Evolutionary conservation across 2,329 filamentous ascomycete genomes (phyloP).

Genomic region (Colletotrichum higginsianum): DNA sequence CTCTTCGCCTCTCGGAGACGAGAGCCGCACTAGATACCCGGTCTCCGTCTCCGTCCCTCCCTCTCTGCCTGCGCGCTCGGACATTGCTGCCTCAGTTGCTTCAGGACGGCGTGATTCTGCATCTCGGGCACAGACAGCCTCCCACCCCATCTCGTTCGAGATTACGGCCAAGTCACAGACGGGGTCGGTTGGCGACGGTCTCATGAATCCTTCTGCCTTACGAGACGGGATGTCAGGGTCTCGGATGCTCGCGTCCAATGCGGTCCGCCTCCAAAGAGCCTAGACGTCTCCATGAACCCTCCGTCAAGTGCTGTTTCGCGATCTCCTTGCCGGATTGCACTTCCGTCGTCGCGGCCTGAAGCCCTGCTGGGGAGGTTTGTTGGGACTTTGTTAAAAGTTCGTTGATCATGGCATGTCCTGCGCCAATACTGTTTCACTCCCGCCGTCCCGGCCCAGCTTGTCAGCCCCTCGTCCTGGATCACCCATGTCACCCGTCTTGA

Average conservation of each 20-base stretch:
- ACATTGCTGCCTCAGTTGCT: constrained; percentile 21
- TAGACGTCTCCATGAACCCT: not conserved
- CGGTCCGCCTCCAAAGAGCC: constrained; percentile 12
- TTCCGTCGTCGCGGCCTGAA: not conserved
- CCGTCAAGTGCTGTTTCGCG: not conserved
- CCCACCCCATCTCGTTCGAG: not conserved
- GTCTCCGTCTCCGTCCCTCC: not conserved
- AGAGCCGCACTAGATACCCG: constrained; percentile 33
- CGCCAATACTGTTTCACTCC: constrained; percentile 15
- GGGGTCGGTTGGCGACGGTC: constrained; percentile 1
- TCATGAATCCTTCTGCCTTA: constrained; percentile 25
- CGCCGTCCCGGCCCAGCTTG: not conserved
- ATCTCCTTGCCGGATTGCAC: constrained; percentile 3
- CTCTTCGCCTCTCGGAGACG: constrained; percentile 34
- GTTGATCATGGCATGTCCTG: not conserved
- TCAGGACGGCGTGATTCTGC: constrained; percentile 15
- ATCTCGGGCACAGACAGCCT: constrained; percentile 1
- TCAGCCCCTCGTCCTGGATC: not conserved
- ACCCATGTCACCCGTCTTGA: constrained; percentile 6
- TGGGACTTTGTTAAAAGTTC: not conserved
- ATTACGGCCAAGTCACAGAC: not conserved
- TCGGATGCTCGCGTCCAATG: constrained; percentile 32
- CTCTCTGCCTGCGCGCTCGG: constrained; percentile 10
- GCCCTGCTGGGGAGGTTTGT: not conserved
- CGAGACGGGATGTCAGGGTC: constrained; percentile 40